Percentiles rank a stretch among this genome's conserved stretches.
phyloP scores from a whole-genome alignment of 2,329 filamentous ascomycete species.

The Cryphonectria naterciae region DNA sequence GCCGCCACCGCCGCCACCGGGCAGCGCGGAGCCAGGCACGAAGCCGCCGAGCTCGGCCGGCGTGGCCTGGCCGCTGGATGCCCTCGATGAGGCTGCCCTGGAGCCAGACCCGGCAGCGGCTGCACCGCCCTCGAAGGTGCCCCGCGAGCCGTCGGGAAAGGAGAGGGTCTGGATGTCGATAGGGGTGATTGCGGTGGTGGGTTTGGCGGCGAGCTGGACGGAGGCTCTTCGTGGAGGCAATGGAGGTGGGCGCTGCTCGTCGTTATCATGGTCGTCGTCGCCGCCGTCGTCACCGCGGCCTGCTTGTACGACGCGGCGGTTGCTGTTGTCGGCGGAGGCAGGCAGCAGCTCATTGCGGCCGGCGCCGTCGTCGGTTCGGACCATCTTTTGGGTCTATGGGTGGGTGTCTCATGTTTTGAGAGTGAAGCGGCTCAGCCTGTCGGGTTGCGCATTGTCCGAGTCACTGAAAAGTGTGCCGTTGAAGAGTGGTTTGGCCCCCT shows the following conservation, averaged over 20 bases:
- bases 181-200: constrained; percentile 84
- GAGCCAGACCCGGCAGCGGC: constrained; percentile 34
- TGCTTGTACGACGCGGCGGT: constrained; percentile 13
- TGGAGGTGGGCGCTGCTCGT: constrained; percentile 34
- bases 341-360: constrained; percentile 26
- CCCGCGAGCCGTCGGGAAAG: constrained; percentile 70
- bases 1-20: constrained; percentile 50
- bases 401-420: constrained; percentile 28
- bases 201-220: constrained; percentile 45
- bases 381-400: constrained; percentile 30
- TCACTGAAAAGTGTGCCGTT: background rate
- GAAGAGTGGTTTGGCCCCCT: constrained; percentile 6
- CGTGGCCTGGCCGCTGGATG: constrained; percentile 48
- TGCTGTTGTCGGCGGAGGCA: constrained; percentile 11
- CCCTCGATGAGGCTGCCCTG: constrained; percentile 32
- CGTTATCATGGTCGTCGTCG: constrained; percentile 17
- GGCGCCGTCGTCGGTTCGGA: constrained; percentile 30
- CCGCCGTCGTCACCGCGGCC: constrained; percentile 6
- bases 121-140: constrained; percentile 56
- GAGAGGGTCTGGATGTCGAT: constrained; percentile 79
- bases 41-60: constrained; percentile 30
- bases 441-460: constrained; percentile 10
- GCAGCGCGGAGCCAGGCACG: constrained; percentile 25
- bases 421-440: constrained; percentile 29
- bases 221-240: constrained; percentile 34